A percentile compares a stretch with the other conserved stretches of the same genome.
Evolutionary conservation across 2,329 filamentous ascomycete genomes (phyloP).

Genomic region (Fusarium hainanense): DNA sequence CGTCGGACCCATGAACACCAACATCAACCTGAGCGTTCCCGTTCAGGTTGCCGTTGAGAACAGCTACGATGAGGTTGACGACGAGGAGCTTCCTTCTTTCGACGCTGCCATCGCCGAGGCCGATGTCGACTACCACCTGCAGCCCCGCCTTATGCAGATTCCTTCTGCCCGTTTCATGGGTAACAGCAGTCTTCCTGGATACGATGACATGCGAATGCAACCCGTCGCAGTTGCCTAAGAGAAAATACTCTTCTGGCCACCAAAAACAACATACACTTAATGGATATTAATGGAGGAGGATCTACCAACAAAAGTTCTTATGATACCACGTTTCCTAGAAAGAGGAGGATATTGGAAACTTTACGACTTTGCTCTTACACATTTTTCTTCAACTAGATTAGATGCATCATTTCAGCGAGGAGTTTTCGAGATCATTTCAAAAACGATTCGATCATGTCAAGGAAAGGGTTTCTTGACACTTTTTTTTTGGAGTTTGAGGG

Average conservation of each 20-base stretch:
- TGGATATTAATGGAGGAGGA: constrained; percentile 37
- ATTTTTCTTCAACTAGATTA: constrained; percentile 3
- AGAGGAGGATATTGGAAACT: constrained; percentile 24
- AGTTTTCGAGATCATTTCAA: constrained; percentile 38
- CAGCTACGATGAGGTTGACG: constrained; percentile 46
- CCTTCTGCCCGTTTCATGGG: constrained; percentile 50
- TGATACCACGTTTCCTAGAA: constrained; percentile 30
- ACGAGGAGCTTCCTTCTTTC: constrained; percentile 59
- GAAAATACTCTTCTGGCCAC: background rate
- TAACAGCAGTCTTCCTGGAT: constrained; percentile 54
- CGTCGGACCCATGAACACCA: constrained; percentile 56
- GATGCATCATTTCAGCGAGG: constrained; percentile 40
- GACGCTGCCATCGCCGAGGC: constrained; percentile 58
- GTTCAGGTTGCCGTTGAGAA: constrained; percentile 63
- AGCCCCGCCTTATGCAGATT: constrained; percentile 54
- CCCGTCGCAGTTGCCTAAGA: constrained; percentile 44
- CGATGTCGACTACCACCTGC: constrained; percentile 57
- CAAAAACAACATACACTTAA: constrained; percentile 25
- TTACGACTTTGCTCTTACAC: constrained; percentile 28
- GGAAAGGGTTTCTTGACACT: constrained; percentile 13
- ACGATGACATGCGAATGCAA: constrained; percentile 50
- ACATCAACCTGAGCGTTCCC: constrained; percentile 59
- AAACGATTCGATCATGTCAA: constrained; percentile 12
- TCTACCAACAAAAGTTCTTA: constrained; percentile 26
- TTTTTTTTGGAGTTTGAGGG: constrained; percentile 23